These are phyloP conservation scores for Lactarius deliciosus DNA, from an alignment of 768 basidiomycete genomes.

Conservation along the genomic window DNA sequence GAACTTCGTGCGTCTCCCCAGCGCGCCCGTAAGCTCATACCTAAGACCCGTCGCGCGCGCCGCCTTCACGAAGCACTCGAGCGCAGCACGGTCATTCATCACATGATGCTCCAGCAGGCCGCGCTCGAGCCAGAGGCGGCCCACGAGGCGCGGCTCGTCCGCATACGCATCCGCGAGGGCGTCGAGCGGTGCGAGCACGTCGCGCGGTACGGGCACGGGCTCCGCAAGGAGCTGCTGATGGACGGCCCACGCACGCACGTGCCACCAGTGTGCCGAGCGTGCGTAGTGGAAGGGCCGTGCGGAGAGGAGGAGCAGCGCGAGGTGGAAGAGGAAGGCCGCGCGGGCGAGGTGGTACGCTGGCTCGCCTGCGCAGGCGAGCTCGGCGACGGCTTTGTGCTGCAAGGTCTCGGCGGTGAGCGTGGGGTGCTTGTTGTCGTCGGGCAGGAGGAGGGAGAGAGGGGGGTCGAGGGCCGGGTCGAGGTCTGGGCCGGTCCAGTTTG, in stretches of 20 bases:
- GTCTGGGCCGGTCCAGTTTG: constrained; percentile 95
- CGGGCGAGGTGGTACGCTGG: constrained; percentile 91
- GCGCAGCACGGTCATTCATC: constrained; percentile 72
- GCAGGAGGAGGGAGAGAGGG: constrained; percentile 41
- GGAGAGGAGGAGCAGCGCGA: constrained; percentile 70
- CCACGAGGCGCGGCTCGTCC: constrained; percentile 61
- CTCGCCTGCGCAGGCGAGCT: constrained; percentile 84
- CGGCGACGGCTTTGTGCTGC: constrained; percentile 64
- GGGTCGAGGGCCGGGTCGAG: constrained; percentile 49
- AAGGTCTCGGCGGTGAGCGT: constrained; percentile 48
- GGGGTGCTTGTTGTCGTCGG: constrained; percentile 34
- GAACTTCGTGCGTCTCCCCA: constrained; percentile 93
- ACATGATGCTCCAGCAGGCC: constrained; percentile 80
- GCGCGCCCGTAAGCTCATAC: constrained; percentile 89
- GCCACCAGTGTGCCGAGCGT: constrained; percentile 72
- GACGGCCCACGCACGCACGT: constrained; percentile 65
- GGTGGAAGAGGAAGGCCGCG: constrained; percentile 64
- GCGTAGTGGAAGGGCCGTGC: constrained; percentile 45
- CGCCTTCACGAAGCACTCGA: constrained; percentile 73
- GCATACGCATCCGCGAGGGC: constrained; percentile 43
- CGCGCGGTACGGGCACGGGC: constrained; percentile 57
- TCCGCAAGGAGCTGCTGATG: constrained; percentile 87
- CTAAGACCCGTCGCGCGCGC: constrained; percentile 74
- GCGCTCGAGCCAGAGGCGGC: constrained; percentile 68
- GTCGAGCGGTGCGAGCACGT: constrained; percentile 42